phyloP scores from a whole-genome alignment of 1,284 basidiomycete species.

The Albatrellus sp. region DNA sequence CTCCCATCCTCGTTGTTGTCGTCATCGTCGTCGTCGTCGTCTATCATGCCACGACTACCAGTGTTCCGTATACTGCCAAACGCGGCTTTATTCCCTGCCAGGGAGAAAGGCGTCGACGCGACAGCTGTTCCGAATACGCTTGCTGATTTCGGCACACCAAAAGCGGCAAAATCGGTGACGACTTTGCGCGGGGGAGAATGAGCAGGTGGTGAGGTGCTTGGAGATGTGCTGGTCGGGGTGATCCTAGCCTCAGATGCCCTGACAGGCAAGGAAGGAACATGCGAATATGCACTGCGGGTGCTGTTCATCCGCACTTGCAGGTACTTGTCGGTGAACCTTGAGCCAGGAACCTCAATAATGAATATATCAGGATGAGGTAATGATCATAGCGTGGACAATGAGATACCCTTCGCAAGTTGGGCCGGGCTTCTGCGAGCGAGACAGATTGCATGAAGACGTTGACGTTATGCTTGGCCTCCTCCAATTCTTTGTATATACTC shows the following conservation, averaged over 20 bases:
- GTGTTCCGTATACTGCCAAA: constrained; percentile 58
- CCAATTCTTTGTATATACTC: constrained; percentile 87
- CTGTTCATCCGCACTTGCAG: constrained; percentile 59
- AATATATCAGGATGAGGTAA: constrained; percentile 9
- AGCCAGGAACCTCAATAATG: constrained; percentile 64
- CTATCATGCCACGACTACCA: constrained; percentile 30
- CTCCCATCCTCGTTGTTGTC: constrained; percentile 47
- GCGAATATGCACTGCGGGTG: constrained; percentile 33
- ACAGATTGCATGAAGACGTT: constrained; percentile 72
- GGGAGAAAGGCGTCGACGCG: constrained; percentile 62
- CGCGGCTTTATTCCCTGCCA: constrained; percentile 69
- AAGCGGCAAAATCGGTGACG: constrained; percentile 80
- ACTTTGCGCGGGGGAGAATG: constrained; percentile 71
- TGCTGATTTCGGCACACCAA: constrained; percentile 63
- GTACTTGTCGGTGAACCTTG: constrained; percentile 91
- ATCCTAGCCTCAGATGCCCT: constrained; percentile 26
- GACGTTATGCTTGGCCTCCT: constrained; percentile 86
- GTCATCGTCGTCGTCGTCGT: constrained; percentile 47
- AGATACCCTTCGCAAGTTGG: constrained; percentile 69
- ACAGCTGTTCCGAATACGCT: constrained; percentile 77
- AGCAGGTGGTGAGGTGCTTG: constrained; percentile 25
- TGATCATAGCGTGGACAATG: not conserved
- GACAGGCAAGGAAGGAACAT: constrained; percentile 35
- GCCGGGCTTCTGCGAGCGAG: constrained; percentile 65
- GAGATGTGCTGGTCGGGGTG: constrained; percentile 21